phyloP scores from a whole-genome alignment of 192 early-diverging fungal genomes.

The Geranomyces michiganensis region DNA sequence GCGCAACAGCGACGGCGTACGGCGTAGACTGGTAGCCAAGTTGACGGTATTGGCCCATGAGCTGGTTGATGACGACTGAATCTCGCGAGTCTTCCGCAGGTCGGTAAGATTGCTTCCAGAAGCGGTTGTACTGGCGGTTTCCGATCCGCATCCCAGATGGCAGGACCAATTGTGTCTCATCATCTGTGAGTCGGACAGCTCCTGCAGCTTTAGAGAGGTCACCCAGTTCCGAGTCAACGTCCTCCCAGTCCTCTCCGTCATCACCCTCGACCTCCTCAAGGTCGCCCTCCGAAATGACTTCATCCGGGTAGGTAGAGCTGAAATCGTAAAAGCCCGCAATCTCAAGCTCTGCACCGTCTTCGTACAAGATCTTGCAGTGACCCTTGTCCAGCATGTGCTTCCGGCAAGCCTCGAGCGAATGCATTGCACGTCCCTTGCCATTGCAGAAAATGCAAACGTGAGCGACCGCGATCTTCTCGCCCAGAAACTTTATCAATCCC shows the following conservation, averaged over 20 bases:
- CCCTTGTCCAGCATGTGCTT: conserved; percentile 95
- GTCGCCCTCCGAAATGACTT: conserved; percentile 51
- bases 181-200: conserved; percentile 59
- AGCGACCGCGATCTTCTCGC: conserved; percentile 91
- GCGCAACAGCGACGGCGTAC: conserved; percentile 37
- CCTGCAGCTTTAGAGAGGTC: conserved; percentile 27
- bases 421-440: conserved; percentile 80
- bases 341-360: conserved; percentile 89
- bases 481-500: conserved; percentile 89
- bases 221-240: conserved; percentile 41
- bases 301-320: conserved; percentile 79
- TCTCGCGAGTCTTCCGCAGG: conserved; percentile 60
- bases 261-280: not conserved
- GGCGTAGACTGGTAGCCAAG: conserved; percentile 45
- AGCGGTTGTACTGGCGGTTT: conserved; percentile 75
- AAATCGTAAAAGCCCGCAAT: conserved; percentile 97
- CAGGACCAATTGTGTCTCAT: conserved; percentile 85
- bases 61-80: conserved; percentile 75
- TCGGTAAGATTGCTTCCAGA: conserved; percentile 81
- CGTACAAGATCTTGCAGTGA: conserved; percentile 96
- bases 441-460: conserved; percentile 97
- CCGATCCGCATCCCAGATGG: conserved; percentile 83
- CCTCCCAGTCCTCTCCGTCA: conserved; percentile 35
- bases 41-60: conserved; percentile 71
- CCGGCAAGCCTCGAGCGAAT: conserved; percentile 88